These are phyloP conservation scores for Penicillium sp. DNA, from an alignment of 2,329 filamentous ascomycete species.

Conservation along the genomic window DNA sequence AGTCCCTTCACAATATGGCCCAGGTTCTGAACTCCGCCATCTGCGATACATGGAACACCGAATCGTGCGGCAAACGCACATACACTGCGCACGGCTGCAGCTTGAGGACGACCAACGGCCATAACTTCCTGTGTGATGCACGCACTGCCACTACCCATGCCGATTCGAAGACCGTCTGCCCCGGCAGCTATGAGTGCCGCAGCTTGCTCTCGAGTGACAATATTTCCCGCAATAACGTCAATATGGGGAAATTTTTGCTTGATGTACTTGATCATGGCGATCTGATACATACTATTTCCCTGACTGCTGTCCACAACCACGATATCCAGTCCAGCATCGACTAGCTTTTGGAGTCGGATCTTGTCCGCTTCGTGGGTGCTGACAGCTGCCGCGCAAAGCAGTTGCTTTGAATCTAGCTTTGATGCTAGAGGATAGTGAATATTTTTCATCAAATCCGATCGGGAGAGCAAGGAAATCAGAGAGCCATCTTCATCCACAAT, in stretches of 20 bases:
- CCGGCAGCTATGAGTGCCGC: constrained; percentile 89
- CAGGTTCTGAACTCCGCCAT: constrained; percentile 97
- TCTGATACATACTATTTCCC: constrained; percentile 98
- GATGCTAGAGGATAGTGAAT: constrained; percentile 94
- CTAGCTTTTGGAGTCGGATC: constrained; percentile 78
- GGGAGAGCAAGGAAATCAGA: constrained; percentile 87
- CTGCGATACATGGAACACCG: constrained; percentile 95
- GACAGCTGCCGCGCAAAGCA: constrained; percentile 92
- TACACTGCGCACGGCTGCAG: constrained; percentile 88
- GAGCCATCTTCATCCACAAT: constrained; percentile 85
- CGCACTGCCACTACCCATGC: constrained; percentile 97
- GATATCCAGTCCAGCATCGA: constrained; percentile 93
- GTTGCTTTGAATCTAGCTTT: constrained; percentile 97
- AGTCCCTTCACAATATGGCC: constrained; percentile 99
- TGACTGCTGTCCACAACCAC: constrained; percentile 95
- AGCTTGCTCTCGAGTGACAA: constrained; percentile 96
- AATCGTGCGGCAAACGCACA: constrained; percentile 87
- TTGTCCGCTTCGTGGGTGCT: constrained; percentile 96
- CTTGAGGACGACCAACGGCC: constrained; percentile 96
- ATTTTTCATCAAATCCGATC: constrained; percentile 98
- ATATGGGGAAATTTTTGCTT: constrained; percentile 83
- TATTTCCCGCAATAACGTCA: constrained; percentile 97
- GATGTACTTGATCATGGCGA: constrained; percentile 96
- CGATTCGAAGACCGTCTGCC: constrained; percentile 94
- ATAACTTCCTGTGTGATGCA: constrained; percentile 99